phyloP scores from a whole-genome alignment of 768 basidiomycete species.

The Boletus reticulatus region DNA sequence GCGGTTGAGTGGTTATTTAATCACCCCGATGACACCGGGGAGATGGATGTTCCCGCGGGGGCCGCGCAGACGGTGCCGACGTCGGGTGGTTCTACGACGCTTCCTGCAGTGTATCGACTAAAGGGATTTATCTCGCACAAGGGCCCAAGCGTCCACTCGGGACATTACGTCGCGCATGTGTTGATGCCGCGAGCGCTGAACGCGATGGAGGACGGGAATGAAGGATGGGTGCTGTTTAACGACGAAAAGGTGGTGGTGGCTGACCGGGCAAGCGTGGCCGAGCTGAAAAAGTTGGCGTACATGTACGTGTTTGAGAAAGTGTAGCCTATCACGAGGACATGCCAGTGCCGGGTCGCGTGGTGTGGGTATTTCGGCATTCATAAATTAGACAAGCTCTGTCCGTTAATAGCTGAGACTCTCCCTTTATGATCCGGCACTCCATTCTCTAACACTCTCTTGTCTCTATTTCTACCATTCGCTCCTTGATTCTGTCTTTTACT shows the following conservation, averaged over 20 bases:
- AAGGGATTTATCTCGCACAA: slow-evolving; percentile 98
- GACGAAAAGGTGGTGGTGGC: slow-evolving; percentile 96
- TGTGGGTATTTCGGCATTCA: too few relatives aligned
- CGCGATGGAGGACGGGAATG: slow-evolving; percentile 38
- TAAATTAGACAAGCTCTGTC: too few relatives aligned
- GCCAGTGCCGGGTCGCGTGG: too few relatives aligned
- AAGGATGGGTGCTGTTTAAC: slow-evolving; percentile 86
- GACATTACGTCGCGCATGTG: slow-evolving; percentile 89
- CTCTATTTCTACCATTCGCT: background rate
- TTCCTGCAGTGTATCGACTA: slow-evolving; percentile 78
- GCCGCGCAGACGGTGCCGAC: slow-evolving; percentile 11
- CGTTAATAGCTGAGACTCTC: background rate
- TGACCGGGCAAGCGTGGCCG: slow-evolving; percentile 75
- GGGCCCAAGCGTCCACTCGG: slow-evolving; percentile 92
- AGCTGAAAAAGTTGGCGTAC: slow-evolving; percentile 84
- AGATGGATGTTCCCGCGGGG: slow-evolving; percentile 39
- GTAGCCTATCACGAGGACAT: background rate
- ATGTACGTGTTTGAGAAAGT: slow-evolving; percentile 83
- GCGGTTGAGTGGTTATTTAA: slow-evolving; percentile 97
- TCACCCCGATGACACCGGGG: slow-evolving; percentile 84
- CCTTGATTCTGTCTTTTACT: background rate
- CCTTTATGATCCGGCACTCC: background rate
- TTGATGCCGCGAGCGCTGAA: slow-evolving; percentile 23
- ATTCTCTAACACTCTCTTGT: too few relatives aligned
- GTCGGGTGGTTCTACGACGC: slow-evolving; percentile 45